phyloP scores from a whole-genome alignment of 495 filamentous ascomycete species.

The Penicillium roqueforti region DNA sequence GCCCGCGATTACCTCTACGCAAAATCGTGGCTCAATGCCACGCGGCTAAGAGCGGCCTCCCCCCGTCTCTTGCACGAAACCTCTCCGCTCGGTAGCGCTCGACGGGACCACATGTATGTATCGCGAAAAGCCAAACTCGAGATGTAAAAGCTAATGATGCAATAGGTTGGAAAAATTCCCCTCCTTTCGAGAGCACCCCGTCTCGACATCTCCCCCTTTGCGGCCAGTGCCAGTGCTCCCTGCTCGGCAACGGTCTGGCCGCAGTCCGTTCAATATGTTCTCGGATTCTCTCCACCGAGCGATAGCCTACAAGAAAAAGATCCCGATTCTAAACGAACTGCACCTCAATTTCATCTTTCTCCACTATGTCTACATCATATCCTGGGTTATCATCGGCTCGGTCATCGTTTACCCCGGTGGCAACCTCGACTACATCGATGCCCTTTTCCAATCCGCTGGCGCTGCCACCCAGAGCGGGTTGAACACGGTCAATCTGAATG shows the following conservation, averaged over 20 bases:
- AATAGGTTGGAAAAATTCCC: constrained; percentile 20
- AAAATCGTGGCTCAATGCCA: constrained; percentile 18
- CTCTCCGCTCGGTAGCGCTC: constrained; percentile 20
- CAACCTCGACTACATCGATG: constrained; percentile 75
- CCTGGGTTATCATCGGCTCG: constrained; percentile 63
- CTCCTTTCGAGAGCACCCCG: constrained; percentile 10
- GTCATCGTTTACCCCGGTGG: constrained; percentile 65
- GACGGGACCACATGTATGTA: constrained; percentile 19
- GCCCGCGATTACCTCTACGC: background rate
- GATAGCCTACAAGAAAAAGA: constrained; percentile 21
- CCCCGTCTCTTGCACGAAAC: constrained; percentile 17
- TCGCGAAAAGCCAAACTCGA: background rate
- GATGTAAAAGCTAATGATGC: background rate
- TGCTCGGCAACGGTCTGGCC: constrained; percentile 15
- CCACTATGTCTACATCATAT: constrained; percentile 82
- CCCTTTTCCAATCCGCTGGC: constrained; percentile 78
- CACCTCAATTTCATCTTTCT: constrained; percentile 80
- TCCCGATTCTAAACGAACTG: constrained; percentile 42
- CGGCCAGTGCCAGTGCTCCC: constrained; percentile 10
- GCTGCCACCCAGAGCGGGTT: constrained; percentile 86
- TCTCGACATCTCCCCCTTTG: constrained; percentile 7
- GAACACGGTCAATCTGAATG: constrained; percentile 80
- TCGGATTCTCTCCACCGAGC: constrained; percentile 22
- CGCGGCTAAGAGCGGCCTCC: constrained; percentile 21
- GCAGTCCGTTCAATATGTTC: constrained; percentile 29